Evolutionary conservation across 176 grass and related monocot species (phyloP), one percentile per base, ranked within the genome.

Genomic region (Eremochloa ophiuroides): DNA sequence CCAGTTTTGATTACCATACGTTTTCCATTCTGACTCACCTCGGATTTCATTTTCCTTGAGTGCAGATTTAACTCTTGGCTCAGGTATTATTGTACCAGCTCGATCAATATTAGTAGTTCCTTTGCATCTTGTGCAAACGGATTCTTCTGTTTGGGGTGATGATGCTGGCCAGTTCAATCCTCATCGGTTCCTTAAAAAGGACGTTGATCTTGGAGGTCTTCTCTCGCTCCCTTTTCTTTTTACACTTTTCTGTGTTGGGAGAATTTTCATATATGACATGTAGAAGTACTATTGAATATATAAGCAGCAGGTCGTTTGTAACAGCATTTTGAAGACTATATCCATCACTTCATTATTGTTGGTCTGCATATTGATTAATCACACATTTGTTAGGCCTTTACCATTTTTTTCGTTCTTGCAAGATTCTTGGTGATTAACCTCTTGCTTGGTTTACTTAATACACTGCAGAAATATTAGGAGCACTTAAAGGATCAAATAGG

Each of bases 101-200:
- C 87, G 85, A 86, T 82, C 96, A 23, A 86, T 86, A 84, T 68
- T 95, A 35, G 85, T 88, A 82, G 87, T 95, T 89, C 93, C 93
- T 85, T 89, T 95, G 71, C 86, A 93, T 86, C 86, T 99, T 17
- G 88, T 95, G 50, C 96, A 95, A 27, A 88, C 83, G 88, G 89
- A 99, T 83, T 51, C 61, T 78, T 91, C 93, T 74, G 74, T 87
- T 23, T 99, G 96, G 93, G 91, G 96, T 6, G 77, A 91, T 27
- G 91, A 99, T 93, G 88, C 85, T 74, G 55, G 40, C 62, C 44
- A 99, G 67, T 99, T 95, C 26, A 91, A 91, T 85, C 96, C 91
- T 82, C 71, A 30, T 22, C 91, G 82, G 14, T 93, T 93, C 42
- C 82, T 99, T 13, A 84, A 88, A 41, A 91, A 89, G 43, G 73